Evolutionary conservation across 1,284 basidiomycete genomes (phyloP).

Genomic region (Melampsora abietis-canadensis): DNA sequence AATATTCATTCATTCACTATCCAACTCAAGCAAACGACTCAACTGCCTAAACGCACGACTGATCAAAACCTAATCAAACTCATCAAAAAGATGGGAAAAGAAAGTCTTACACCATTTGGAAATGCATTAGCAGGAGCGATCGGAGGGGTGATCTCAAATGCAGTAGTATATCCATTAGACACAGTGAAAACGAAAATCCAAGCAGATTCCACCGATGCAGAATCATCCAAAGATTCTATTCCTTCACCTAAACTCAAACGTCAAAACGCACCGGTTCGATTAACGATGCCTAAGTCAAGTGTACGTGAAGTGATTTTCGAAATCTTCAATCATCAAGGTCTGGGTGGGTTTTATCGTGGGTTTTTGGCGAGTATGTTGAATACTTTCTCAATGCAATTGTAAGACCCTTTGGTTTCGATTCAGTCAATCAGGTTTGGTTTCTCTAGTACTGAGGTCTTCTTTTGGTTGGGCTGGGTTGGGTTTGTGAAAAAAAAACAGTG

Average conservation of each 20-base stretch:
- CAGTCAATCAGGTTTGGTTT: too few species aligned
- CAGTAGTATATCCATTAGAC: constrained; percentile 95
- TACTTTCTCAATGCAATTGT: constrained; percentile 86
- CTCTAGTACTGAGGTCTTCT: background rate
- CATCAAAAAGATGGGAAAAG: constrained; percentile 14
- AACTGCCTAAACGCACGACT: too few species aligned
- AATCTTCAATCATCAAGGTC: constrained; percentile 74
- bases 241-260: constrained; percentile 47
- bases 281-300: constrained; percentile 49
- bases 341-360: constrained; percentile 80
- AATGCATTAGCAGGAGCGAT: constrained; percentile 91
- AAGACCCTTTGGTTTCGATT: constrained; percentile 52
- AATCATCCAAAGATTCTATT: constrained; percentile 51
- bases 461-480: background rate
- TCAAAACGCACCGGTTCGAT: constrained; percentile 47
- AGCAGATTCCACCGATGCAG: constrained; percentile 56
- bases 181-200: constrained; percentile 94
- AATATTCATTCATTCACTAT: too few species aligned
- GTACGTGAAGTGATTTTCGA: constrained; percentile 57
- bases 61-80: too few species aligned
- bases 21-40: too few species aligned
- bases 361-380: constrained; percentile 98
- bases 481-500: constrained; percentile 59
- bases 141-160: constrained; percentile 86
- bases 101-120: constrained; percentile 79